A percentile compares a stretch with the other conserved stretches of the same genome.
These are phyloP conservation scores for Suhomyces bokatorum DNA, from an alignment of 1,139 yeast species.

Conservation along the genomic window DNA sequence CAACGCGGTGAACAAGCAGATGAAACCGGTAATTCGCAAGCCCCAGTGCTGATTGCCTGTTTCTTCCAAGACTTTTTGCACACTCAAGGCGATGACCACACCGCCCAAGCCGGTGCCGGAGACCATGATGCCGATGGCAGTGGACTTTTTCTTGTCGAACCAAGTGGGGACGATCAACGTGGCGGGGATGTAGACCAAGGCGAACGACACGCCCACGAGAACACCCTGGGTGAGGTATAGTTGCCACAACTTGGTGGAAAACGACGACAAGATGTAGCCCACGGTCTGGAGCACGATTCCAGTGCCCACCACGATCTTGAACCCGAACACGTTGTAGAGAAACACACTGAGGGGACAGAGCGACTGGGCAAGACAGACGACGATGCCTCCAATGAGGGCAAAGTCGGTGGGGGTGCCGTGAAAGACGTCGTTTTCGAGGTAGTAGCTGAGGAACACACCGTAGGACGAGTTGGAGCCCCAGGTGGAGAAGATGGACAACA, in stretches of 20 bases:
- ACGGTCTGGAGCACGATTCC: conserved; percentile 56
- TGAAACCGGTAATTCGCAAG: conserved; percentile 57
- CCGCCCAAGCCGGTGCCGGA: conserved; percentile 72
- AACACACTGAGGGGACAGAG: conserved; percentile 54
- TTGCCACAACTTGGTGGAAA: conserved; percentile 61
- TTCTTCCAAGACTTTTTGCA: conserved; percentile 46
- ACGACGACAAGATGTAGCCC: conserved; percentile 66
- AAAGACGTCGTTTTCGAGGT: conserved; percentile 46
- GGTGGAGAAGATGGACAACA: conserved; percentile 50
- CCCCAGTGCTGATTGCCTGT: conserved; percentile 69
- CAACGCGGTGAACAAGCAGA: conserved; percentile 43
- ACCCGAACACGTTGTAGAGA: conserved; percentile 35
- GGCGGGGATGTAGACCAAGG: conserved; percentile 61
- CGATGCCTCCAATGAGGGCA: conserved; percentile 70
- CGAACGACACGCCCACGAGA: conserved; percentile 60
- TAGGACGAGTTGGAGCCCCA: conserved; percentile 78
- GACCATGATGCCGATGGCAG: conserved; percentile 61
- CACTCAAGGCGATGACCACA: conserved; percentile 50
- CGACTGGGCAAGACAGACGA: conserved; percentile 57
- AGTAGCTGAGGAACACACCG: conserved; percentile 67
- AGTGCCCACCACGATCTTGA: conserved; percentile 33
- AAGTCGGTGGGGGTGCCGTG: conserved; percentile 57
- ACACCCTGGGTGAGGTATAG: conserved; percentile 71
- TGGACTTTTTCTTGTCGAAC: conserved; percentile 58
- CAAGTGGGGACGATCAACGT: conserved; percentile 60